A percentile compares a stretch with the other conserved stretches of the same genome.
These are phyloP conservation scores for Hysterium pulicare DNA, from an alignment of 2,329 filamentous ascomycete species.

Conservation along the genomic window DNA sequence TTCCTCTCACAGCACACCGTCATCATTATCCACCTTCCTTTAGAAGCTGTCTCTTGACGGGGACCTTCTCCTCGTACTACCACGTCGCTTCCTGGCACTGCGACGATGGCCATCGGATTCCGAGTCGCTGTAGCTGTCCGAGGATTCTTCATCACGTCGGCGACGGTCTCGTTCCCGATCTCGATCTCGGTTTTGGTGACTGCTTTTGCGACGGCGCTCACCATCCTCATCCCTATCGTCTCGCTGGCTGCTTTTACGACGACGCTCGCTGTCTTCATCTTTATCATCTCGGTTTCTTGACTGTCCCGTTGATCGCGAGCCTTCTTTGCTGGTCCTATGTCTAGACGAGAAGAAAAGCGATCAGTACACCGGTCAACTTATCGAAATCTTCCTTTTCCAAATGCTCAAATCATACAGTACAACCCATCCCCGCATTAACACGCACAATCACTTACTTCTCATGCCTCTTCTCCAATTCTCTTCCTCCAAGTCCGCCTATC, in stretches of 20 bases:
- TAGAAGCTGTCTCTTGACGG: constrained; percentile 3
- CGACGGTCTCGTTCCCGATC: neutral
- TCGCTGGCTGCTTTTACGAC: neutral
- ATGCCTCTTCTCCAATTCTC: constrained; percentile 22
- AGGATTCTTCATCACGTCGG: constrained; percentile 8
- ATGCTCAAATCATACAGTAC: neutral
- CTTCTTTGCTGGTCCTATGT: neutral
- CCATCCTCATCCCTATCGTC: constrained; percentile 3
- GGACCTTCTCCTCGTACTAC: constrained; percentile 5
- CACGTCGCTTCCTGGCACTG: constrained; percentile 9
- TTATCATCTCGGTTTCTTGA: constrained; percentile 3
- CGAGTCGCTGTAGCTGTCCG: constrained; percentile 13
- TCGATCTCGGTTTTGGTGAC: neutral
- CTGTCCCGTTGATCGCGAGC: neutral
- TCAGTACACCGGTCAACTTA: constrained; percentile 4
- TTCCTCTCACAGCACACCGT: too few relatives aligned
- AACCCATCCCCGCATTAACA: constrained; percentile 3
- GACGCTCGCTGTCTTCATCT: constrained; percentile 10
- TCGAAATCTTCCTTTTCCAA: neutral
- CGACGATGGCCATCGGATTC: constrained; percentile 13
- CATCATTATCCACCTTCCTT: too few relatives aligned
- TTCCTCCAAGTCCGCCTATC: constrained; percentile 31
- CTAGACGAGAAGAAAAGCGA: neutral
- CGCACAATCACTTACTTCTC: constrained; percentile 24
- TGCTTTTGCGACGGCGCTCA: neutral